These are phyloP conservation scores for Keithomyces neogunnii DNA, from an alignment of 2,329 filamentous ascomycete genomes.

Conservation along the genomic window DNA sequence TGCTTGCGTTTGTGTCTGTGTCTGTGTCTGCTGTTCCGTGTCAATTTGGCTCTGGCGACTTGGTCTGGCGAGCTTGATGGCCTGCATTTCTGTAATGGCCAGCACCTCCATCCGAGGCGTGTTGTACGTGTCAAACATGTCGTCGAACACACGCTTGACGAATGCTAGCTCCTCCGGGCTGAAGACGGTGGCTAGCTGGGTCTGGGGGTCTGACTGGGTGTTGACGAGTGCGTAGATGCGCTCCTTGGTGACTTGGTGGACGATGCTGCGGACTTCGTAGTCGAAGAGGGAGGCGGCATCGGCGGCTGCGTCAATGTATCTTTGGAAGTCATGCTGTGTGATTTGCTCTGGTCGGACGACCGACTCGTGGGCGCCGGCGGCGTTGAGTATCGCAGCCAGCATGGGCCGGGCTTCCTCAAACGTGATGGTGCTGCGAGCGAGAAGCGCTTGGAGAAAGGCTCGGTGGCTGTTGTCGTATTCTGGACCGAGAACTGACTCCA, in stretches of 20 bases:
- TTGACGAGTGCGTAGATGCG: constrained; percentile 83
- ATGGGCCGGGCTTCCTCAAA: constrained; percentile 64
- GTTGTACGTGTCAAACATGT: constrained; percentile 88
- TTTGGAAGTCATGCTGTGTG: constrained; percentile 56
- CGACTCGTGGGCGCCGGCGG: constrained; percentile 28
- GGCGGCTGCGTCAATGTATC: constrained; percentile 64
- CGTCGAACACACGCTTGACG: constrained; percentile 78
- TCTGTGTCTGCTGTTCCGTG: constrained; percentile 14
- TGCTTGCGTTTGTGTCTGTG: constrained; percentile 20
- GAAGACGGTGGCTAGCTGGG: constrained; percentile 78
- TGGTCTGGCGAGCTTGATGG: constrained; percentile 54
- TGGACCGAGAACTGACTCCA: constrained; percentile 20
- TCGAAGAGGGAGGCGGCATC: constrained; percentile 70
- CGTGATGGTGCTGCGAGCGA: constrained; percentile 71
- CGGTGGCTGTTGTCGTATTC: constrained; percentile 59
- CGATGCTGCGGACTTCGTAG: constrained; percentile 71
- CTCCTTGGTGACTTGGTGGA: constrained; percentile 58
- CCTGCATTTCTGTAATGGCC: constrained; percentile 73
- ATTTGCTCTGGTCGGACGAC: constrained; percentile 52
- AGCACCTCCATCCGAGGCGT: constrained; percentile 71
- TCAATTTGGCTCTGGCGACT: constrained; percentile 24
- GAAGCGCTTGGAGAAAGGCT: constrained; percentile 83
- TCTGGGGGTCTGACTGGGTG: constrained; percentile 73
- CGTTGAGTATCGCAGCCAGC: constrained; percentile 66
- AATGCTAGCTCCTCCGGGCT: constrained; percentile 80